Evolutionary conservation across 106 monocot genomes (phyloP).

Genomic region (Dendrobium catenatum): DNA sequence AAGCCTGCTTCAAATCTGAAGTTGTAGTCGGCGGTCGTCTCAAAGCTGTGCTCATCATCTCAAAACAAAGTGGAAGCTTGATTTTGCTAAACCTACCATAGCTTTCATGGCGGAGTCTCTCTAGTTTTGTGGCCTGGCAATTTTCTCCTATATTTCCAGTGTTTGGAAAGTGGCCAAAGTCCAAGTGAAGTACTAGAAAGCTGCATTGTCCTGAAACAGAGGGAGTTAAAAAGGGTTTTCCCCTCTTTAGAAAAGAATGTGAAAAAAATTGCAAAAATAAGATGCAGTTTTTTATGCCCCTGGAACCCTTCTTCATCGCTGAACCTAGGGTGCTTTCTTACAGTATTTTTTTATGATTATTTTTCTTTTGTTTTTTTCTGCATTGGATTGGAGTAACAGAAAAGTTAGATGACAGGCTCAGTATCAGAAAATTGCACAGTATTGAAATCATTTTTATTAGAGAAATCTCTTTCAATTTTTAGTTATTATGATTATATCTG

Average conservation of each 20-base stretch:
- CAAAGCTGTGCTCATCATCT: not conserved
- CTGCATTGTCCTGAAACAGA: not conserved
- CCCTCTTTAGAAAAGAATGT: conserved; percentile 8
- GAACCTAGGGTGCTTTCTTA: conserved; percentile 7
- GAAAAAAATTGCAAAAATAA: conserved; percentile 9
- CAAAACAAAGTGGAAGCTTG: not conserved
- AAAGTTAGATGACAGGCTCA: not conserved
- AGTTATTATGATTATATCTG: too few relatives aligned
- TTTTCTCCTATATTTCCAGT: not conserved
- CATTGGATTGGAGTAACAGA: conserved; percentile 4
- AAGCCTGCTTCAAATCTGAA: conserved; percentile 5
- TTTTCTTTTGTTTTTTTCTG: not conserved
- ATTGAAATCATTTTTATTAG: not conserved
- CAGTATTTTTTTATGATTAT: not conserved
- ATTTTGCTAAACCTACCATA: not conserved
- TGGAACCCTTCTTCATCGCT: not conserved
- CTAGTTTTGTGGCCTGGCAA: not conserved
- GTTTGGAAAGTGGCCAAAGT: not conserved
- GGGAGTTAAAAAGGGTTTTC: not conserved
- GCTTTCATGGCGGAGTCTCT: not conserved
- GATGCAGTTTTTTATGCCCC: not conserved
- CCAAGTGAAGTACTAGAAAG: not conserved
- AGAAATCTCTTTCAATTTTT: not conserved
- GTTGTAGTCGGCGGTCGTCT: not conserved
- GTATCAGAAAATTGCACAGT: conserved; percentile 8